These are phyloP conservation scores for Stephania cephalantha DNA, from an alignment of 164 flowering plant species.

Conservation along the genomic window DNA sequence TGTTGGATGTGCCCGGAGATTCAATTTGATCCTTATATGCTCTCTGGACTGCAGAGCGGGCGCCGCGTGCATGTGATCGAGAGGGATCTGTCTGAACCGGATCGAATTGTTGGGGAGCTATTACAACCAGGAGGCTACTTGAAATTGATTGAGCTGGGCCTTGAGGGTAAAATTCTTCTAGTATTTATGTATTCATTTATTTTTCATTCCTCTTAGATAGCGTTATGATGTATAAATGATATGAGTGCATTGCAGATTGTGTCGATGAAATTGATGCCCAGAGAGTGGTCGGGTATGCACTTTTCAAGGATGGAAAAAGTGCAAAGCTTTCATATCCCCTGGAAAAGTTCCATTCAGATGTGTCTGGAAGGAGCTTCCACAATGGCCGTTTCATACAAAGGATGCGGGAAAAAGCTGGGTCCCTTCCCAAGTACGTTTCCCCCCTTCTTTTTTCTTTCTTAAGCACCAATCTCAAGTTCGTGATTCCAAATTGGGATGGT, in stretches of 20 bases:
- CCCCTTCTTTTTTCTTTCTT: neutral
- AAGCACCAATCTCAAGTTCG: too few species aligned
- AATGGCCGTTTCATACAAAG: slow-evolving; percentile 92
- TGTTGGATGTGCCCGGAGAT: neutral
- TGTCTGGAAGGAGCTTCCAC: slow-evolving; percentile 93
- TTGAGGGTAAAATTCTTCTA: slow-evolving; percentile 47
- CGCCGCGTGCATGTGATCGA: slow-evolving; percentile 82
- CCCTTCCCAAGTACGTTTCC: slow-evolving; percentile 63
- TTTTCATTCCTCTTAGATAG: neutral
- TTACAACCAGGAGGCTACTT: slow-evolving; percentile 97
- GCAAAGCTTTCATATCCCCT: slow-evolving; percentile 72
- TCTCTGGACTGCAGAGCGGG: slow-evolving; percentile 54
- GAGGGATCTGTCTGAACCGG: slow-evolving; percentile 88
- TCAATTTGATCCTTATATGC: neutral
- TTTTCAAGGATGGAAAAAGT: slow-evolving; percentile 77
- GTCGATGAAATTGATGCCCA: slow-evolving; percentile 90
- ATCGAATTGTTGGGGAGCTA: slow-evolving; percentile 90
- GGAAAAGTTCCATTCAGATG: slow-evolving; percentile 81
- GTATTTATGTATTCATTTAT: neutral
- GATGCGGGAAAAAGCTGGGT: slow-evolving; percentile 78
- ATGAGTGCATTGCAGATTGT: slow-evolving; percentile 53
- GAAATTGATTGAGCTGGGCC: slow-evolving; percentile 77
- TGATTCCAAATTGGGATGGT: too few species aligned
- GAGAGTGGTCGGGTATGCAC: slow-evolving; percentile 82
- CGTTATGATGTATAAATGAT: neutral